Evolutionary conservation across 2,329 filamentous ascomycete genomes (phyloP).

Genomic region (Stagonosporopsis chrysanthemi): DNA sequence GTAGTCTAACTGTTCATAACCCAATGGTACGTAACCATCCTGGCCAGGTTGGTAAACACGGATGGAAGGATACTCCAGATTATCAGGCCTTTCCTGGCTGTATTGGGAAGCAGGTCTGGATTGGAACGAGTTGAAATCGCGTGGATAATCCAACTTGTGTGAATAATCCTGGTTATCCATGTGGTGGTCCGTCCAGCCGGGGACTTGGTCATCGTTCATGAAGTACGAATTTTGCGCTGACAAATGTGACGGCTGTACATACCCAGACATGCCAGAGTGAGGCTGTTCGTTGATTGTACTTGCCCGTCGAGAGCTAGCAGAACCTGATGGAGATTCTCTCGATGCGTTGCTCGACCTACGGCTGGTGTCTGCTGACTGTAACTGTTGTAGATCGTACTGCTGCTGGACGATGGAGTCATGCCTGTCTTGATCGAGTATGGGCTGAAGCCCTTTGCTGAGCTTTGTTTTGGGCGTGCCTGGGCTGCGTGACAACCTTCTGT

Average conservation of each 20-base stretch:
- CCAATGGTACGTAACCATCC: too few relatives aligned
- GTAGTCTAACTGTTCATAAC: background rate
- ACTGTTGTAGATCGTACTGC: background rate
- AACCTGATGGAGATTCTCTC: background rate
- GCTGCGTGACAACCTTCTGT: background rate
- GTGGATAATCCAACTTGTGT: too few relatives aligned
- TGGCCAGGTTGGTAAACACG: background rate
- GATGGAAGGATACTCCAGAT: background rate
- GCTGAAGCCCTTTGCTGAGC: background rate
- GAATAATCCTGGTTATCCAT: background rate
- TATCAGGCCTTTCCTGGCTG: background rate
- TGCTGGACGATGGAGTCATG: background rate
- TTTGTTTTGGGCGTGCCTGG: background rate
- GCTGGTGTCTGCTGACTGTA: background rate
- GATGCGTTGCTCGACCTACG: background rate
- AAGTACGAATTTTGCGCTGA: background rate
- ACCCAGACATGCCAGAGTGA: conserved; percentile 1
- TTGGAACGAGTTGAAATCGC: background rate
- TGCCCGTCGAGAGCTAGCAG: background rate
- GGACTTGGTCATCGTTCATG: background rate
- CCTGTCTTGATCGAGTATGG: background rate
- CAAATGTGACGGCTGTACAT: conserved; percentile 2
- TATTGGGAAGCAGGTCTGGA: background rate
- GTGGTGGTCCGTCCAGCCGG: background rate
- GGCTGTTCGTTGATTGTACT: background rate